Evolutionary conservation across 352 stramenopile genomes (phyloP).

Genomic region (Phytopythium cucurbitacearum): DNA sequence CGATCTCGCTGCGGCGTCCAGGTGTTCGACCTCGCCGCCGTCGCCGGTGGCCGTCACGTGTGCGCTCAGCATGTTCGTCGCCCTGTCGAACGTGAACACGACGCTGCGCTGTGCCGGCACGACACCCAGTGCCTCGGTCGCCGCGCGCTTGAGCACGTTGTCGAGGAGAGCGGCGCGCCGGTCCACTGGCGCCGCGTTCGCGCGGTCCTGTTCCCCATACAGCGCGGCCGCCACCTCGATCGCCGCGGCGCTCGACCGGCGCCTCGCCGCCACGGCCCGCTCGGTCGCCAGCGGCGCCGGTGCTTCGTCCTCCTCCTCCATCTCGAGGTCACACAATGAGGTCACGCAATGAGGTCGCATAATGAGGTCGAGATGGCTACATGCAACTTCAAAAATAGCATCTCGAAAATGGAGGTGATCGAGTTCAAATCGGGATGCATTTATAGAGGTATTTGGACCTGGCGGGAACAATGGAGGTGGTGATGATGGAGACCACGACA

Average conservation of each 20-base stretch:
- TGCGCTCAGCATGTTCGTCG: conserved; percentile 31
- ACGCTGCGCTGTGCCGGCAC: conserved; percentile 46
- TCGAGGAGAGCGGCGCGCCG: conserved; percentile 5
- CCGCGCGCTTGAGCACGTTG: conserved; percentile 29
- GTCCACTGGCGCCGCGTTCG: background rate
- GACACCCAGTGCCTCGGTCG: conserved; percentile 26
- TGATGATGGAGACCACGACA: background rate
- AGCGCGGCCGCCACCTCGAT: background rate
- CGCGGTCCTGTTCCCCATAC: background rate
- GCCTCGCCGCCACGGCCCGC: background rate
- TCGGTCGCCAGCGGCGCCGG: background rate
- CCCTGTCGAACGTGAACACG: conserved; percentile 54
- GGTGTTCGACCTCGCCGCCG: background rate
- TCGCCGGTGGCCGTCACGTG: conserved; percentile 23
- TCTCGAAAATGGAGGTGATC: background rate
- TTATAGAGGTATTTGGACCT: background rate
- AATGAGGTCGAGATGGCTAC: background rate
- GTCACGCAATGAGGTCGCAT: background rate
- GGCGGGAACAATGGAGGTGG: background rate
- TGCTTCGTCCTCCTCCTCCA: background rate
- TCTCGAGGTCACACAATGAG: background rate
- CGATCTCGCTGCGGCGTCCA: conserved; percentile 1
- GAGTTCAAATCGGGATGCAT: background rate
- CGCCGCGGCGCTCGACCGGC: conserved; percentile 3
- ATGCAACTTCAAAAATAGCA: conserved; percentile 1